Evolutionary conservation across 2,329 filamentous ascomycete genomes (phyloP).

Genomic region (Hirsutella minnesotensis): DNA sequence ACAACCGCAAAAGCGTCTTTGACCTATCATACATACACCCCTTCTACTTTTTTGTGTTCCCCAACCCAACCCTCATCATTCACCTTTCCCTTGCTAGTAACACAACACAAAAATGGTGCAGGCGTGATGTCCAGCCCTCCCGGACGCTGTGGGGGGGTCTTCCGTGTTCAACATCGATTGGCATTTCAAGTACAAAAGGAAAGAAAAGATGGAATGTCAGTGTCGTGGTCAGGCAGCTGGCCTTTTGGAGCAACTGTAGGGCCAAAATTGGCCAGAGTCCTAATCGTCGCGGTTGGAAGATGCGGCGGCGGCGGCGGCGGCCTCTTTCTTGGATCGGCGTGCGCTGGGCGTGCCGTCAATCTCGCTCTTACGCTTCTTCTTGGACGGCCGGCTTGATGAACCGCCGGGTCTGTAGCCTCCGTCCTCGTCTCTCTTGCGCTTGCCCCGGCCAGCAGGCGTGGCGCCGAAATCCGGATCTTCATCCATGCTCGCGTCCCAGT

Average conservation of each 20-base stretch:
- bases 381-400: conserved; percentile 38
- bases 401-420: conserved; percentile 47
- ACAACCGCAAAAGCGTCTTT: not conserved
- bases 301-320: conserved; percentile 4
- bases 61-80: not conserved
- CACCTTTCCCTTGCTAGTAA: not conserved
- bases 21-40: not conserved
- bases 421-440: conserved; percentile 49
- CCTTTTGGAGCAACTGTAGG: too few species aligned
- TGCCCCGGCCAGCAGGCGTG: conserved; percentile 22
- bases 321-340: conserved; percentile 22
- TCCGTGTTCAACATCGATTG: too few species aligned
- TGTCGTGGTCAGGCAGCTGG: too few species aligned
- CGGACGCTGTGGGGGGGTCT: too few species aligned
- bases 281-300: conserved; percentile 18
- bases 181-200: too few species aligned
- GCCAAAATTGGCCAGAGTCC: too few species aligned
- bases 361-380: conserved; percentile 49
- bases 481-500: conserved; percentile 26
- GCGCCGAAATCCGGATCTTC: conserved; percentile 22
- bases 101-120: too few species aligned
- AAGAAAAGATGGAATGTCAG: too few species aligned
- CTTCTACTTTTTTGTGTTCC: not conserved
- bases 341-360: conserved; percentile 22
- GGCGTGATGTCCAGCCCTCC: too few species aligned